phyloP scores from a whole-genome alignment of 208 protist genomes.

The Angomonas ambiguus region DNA sequence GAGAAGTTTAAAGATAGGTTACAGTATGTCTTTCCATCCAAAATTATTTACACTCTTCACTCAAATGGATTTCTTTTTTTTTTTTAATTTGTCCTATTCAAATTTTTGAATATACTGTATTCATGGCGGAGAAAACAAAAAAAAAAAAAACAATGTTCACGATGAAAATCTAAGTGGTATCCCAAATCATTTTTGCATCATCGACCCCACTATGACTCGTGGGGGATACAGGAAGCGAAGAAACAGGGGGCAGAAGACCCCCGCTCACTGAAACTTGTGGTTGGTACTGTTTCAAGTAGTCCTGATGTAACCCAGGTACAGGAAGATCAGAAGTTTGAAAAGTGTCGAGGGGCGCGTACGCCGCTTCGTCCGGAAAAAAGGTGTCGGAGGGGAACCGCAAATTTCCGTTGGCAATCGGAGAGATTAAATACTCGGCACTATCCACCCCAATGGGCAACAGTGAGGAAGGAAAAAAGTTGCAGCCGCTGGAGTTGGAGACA shows the following conservation, averaged over 20 bases:
- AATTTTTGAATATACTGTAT: too few relatives aligned
- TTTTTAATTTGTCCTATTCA: too few relatives aligned
- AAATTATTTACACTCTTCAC: too few relatives aligned
- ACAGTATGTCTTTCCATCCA: too few relatives aligned
- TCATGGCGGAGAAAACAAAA: slow-evolving; percentile 9
- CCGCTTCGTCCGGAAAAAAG: background rate
- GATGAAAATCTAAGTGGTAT: slow-evolving; percentile 14
- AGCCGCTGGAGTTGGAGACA: slow-evolving; percentile 10
- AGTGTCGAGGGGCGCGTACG: background rate
- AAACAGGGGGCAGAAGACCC: background rate
- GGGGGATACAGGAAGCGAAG: background rate
- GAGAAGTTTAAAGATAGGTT: too few relatives aligned
- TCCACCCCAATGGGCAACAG: slow-evolving; percentile 72
- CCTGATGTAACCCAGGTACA: slow-evolving; percentile 24
- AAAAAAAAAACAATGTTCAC: background rate
- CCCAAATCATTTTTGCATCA: slow-evolving; percentile 11
- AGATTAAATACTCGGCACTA: slow-evolving; percentile 40
- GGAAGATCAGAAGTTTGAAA: background rate
- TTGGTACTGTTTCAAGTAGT: slow-evolving; percentile 40
- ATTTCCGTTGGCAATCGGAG: background rate
- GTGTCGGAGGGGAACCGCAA: background rate
- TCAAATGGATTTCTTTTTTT: too few relatives aligned
- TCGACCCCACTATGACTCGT: background rate
- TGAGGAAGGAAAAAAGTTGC: slow-evolving; percentile 47
- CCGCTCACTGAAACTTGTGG: background rate